Evolutionary conservation across 2,329 filamentous ascomycete genomes (phyloP).

Genomic region (Apiospora rasikravindrae): DNA sequence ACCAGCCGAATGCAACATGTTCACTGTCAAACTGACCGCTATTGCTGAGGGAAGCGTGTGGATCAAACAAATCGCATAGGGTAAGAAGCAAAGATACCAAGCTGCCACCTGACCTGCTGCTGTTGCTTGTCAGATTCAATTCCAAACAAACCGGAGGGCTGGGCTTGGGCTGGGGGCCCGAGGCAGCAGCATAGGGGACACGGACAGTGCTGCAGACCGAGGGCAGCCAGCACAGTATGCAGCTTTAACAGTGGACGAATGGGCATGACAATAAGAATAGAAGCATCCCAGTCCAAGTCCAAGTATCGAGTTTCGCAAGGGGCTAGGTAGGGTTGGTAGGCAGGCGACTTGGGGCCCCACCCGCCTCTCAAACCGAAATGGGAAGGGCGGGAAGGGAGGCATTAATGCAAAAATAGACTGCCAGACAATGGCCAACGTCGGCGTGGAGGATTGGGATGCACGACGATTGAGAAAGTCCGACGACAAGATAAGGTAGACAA

Average conservation of each 20-base stretch:
- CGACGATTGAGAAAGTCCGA: not conserved
- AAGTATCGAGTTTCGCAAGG: slow-evolving; percentile 17
- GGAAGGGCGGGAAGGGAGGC: not conserved
- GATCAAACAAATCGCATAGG: not conserved
- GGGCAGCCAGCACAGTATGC: slow-evolving; percentile 1
- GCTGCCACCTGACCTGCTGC: slow-evolving; percentile 2
- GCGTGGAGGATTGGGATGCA: too few relatives aligned
- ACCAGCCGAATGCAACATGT: slow-evolving; percentile 14
- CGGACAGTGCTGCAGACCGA: not conserved
- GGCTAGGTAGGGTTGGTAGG: not conserved
- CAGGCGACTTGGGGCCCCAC: not conserved
- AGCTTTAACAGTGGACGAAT: not conserved
- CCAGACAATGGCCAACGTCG: not conserved
- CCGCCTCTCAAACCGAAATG: slow-evolving; percentile 3
- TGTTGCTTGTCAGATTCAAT: slow-evolving; percentile 7
- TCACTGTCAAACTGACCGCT: slow-evolving; percentile 14
- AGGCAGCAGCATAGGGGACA: not conserved
- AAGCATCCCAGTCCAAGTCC: slow-evolving; percentile 1
- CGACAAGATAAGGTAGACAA: not conserved
- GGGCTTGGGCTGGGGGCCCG: not conserved
- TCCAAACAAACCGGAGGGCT: slow-evolving; percentile 2
- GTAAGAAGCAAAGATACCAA: slow-evolving; percentile 3
- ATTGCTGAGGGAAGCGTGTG: not conserved
- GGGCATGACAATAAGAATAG: slow-evolving; percentile 13
- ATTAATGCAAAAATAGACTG: slow-evolving; percentile 16